A percentile compares a stretch with the other conserved stretches of the same genome.
Evolutionary conservation across 2,329 filamentous ascomycete genomes (phyloP).

Genomic region (Fusarium goolgardi): DNA sequence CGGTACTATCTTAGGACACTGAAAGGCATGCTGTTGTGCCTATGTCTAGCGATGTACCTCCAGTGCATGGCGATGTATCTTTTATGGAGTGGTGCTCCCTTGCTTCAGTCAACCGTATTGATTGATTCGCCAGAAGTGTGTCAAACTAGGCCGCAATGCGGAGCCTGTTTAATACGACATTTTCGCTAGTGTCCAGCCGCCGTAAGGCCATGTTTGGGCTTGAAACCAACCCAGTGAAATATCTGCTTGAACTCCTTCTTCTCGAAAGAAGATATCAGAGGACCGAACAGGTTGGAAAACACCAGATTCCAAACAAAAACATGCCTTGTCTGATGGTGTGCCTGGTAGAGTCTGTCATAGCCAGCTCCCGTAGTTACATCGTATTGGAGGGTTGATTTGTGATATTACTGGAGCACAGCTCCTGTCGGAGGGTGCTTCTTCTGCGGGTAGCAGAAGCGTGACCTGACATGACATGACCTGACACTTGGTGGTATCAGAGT

Average conservation of each 20-base stretch:
- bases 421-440: conserved; percentile 40
- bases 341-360: conserved; percentile 20
- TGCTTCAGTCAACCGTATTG: conserved; percentile 28
- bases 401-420: conserved; percentile 38
- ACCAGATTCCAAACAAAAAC: conserved; percentile 28
- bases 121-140: conserved; percentile 35
- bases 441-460: conserved; percentile 40
- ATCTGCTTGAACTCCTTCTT: conserved; percentile 16
- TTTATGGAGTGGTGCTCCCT: conserved; percentile 27
- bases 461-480: conserved; percentile 49
- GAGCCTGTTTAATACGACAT: conserved; percentile 42
- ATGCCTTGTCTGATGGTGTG: conserved; percentile 20
- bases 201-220: conserved; percentile 37
- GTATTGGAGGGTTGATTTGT: conserved; percentile 42
- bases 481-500: conserved; percentile 37
- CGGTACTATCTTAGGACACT: conserved; percentile 35
- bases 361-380: conserved; percentile 24
- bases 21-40: conserved; percentile 8
- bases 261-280: conserved; percentile 2
- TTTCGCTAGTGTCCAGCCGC: conserved; percentile 35
- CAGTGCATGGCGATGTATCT: conserved; percentile 24
- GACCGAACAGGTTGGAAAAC: conserved; percentile 12
- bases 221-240: conserved; percentile 19
- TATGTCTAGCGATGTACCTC: conserved; percentile 30
- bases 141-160: conserved; percentile 32